Base-by-base conservation (phyloP, 2,329 filamentous ascomycete species). In the Madurella fahalii region DNA sequence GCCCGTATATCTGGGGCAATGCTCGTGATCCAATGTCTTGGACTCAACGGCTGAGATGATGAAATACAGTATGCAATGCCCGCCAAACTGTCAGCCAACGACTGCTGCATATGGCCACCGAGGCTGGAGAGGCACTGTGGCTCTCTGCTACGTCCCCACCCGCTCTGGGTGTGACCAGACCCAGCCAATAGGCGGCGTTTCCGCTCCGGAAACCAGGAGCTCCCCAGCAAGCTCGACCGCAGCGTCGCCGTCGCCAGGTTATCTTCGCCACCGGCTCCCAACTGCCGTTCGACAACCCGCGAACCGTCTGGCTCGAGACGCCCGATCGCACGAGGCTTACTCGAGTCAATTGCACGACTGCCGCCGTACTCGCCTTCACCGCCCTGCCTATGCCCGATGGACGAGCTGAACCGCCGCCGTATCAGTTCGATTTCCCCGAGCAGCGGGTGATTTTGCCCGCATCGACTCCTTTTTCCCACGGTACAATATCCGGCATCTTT, bases 371-470 rank as follows among this genome's bases (percentile, higher is more conserved):
- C 40, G 7, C 40, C 31, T 15, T 42, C 15, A 34, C 12, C 18
- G 17, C 15, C 39, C 41, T 11, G 37, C 31, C 30, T 31, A 47
- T 42, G 47, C 50, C 41, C 50, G 43, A 60, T 60, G 58, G 58
- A 53, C 50, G 25, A 43, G 47, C 48, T 45, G 39, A 15, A 50
- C 39, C 30, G 47, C 20, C 32, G 37, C 13, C 31, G 47, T 42
- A n/a, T 52, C 40, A 50, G 47, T 25, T 52, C 42, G 40, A 44
- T 50, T 50, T 52, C 39, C 44, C 32, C 41, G 18, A 52, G 37
- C 44, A 52, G 53, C 49, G 50, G 53, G 50, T 54, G 56, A 58
- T 54, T 52, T 39, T 52, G 42, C 50, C 44, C 47, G 42, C 47
- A 46, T 37, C 13, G 25, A 25, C 25, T 25, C 25, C 3, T 25